Base-by-base conservation (phyloP, 106 monocot genomes). In the Phalaenopsis equestris region DNA sequence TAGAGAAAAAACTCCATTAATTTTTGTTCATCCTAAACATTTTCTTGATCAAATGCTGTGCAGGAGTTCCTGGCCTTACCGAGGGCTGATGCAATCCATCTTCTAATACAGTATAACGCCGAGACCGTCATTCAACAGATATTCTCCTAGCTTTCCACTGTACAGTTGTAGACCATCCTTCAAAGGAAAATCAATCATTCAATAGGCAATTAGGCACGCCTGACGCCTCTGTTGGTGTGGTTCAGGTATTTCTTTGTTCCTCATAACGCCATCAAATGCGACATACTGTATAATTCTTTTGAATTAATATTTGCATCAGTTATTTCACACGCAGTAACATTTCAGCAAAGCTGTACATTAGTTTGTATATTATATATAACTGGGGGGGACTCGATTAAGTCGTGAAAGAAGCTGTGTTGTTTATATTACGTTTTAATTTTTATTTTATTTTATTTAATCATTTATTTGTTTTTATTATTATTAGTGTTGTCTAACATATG, bases 31-130 rank as follows among this genome's bases (percentile, higher is more conserved):
- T 52, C 12, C 52, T 61, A n/a, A 61, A 61, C 61, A 5, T 61
- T 61, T 61, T 14, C 21, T 21, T 61, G 3, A 52, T 52, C 52
- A 52, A 65, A 65, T 65, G 21, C 38, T 1, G 38, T 4, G 56
- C 90, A 98, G 94, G 98, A 98, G 76, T 98, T 98, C 77, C 88
- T 98, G 23, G 98, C 94, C 5, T 77, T 94, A 85, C 92, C 98
- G 5, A 89, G 98, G 78, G 89, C 89, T 12, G 98, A 98, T 77
- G 94, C 98, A 8, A 94, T 98, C 52, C 89, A 94, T 83, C 92
- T 98, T 72, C 92, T 98, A 3, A 77, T 83, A 80, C 94, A 94
- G 67, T 91, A 90, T 78, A 88, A 91, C 64, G 92, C 98, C 2
- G 98, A 98, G 80, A 64, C 85, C 6, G 94, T 88, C 36, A 98